Evolutionary conservation across 352 stramenopile species (phyloP).

Genomic region (Blastocystis sp.): DNA sequence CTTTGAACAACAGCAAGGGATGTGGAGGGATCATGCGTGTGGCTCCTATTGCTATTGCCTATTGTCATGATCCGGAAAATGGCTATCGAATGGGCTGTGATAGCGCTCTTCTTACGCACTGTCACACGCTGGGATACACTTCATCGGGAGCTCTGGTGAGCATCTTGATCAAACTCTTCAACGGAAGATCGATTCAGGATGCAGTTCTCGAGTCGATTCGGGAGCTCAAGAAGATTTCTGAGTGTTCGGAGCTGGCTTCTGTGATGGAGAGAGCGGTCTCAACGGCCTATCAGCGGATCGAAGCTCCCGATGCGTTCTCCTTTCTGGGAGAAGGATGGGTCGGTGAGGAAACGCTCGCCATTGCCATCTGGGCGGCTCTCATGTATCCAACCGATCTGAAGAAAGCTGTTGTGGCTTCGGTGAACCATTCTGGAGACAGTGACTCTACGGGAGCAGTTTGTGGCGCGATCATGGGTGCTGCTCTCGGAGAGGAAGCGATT

Average conservation of each 20-base stretch:
- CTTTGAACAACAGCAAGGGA: constrained; percentile 20
- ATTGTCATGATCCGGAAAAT: not conserved
- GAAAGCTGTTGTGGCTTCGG: not conserved
- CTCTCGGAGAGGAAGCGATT: constrained; percentile 2
- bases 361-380: constrained; percentile 18
- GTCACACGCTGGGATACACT: constrained; percentile 5
- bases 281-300: not conserved
- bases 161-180: not conserved
- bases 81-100: constrained; percentile 1
- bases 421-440: constrained; percentile 46
- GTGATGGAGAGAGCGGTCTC: not conserved
- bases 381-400: constrained; percentile 15
- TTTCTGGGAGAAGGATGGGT: not conserved
- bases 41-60: not conserved
- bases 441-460: constrained; percentile 3
- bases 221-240: not conserved
- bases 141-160: not conserved
- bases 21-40: constrained; percentile 32
- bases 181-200: not conserved
- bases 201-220: not conserved
- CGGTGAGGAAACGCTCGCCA: constrained; percentile 13
- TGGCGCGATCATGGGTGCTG: constrained; percentile 12
- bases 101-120: not conserved
- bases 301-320: not conserved
- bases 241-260: not conserved